Conservation (phyloP, 805 yeast genomes). For the Candida sithepensis region DNA sequence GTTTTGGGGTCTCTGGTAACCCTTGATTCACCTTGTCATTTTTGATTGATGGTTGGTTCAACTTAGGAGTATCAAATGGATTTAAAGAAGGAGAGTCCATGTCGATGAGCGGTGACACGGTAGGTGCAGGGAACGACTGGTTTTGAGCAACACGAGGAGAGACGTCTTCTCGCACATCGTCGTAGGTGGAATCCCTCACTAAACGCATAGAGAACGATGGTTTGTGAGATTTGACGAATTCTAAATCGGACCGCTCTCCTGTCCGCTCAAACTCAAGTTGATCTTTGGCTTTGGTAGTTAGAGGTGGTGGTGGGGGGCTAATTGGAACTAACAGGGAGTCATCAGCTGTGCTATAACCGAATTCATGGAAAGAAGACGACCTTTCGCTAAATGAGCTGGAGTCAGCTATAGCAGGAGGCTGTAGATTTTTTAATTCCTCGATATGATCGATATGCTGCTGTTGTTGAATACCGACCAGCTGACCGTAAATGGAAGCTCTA, state of each 20-base stretch:
- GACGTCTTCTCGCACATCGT: conserved; percentile 8
- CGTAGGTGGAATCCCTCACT: conserved; percentile 16
- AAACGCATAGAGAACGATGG: conserved; percentile 25
- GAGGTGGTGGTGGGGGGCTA: background rate
- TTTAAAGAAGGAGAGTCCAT: background rate
- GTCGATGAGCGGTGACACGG: conserved; percentile 8
- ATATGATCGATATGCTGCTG: background rate
- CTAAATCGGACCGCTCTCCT: background rate
- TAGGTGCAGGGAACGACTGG: conserved; percentile 6
- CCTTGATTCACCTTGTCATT: background rate
- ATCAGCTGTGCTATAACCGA: conserved; percentile 26
- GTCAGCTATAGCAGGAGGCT: conserved; percentile 8
- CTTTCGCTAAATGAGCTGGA: conserved; percentile 6
- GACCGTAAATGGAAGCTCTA: background rate
- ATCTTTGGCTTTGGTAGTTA: no score
- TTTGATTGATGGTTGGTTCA: background rate
- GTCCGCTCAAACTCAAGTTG: no score
- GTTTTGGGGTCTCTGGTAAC: background rate
- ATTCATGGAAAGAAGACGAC: conserved; percentile 13
- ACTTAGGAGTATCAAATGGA: conserved; percentile 1
- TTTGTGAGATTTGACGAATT: conserved; percentile 4
- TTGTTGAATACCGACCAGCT: background rate
- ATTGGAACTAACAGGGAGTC: conserved; percentile 11
- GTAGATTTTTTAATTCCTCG: background rate
- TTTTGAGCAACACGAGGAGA: conserved; percentile 7